phyloP scores from a whole-genome alignment of 2,329 filamentous ascomycete genomes.

The Aaosphaeria arxii region DNA sequence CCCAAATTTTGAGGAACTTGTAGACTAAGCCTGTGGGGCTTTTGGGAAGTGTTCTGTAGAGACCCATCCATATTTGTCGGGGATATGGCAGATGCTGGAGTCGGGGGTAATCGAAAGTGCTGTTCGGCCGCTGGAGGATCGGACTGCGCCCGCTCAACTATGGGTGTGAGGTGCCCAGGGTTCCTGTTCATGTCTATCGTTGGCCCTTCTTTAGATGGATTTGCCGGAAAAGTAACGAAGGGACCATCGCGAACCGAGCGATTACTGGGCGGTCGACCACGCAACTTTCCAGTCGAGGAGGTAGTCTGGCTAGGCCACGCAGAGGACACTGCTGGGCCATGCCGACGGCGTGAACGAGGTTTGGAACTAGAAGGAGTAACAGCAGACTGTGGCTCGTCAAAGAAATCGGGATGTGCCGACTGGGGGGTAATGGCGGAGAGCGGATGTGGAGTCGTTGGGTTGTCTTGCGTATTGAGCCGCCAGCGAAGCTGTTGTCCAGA shows the following conservation, averaged over 20 bases:
- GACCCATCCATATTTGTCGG: slow-evolving; percentile 21
- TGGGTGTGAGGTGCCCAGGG: slow-evolving; percentile 41
- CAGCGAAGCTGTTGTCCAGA: slow-evolving; percentile 45
- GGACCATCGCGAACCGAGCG: slow-evolving; percentile 64
- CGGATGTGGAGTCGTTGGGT: slow-evolving; percentile 68
- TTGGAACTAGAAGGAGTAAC: slow-evolving; percentile 59
- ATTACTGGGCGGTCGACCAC: slow-evolving; percentile 77
- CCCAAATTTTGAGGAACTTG: slow-evolving; percentile 62
- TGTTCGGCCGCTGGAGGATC: slow-evolving; percentile 35
- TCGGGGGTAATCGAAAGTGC: slow-evolving; percentile 38
- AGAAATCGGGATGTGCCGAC: slow-evolving; percentile 47
- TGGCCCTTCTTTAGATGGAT: slow-evolving; percentile 50
- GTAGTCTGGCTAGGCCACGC: slow-evolving; percentile 74
- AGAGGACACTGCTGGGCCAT: slow-evolving; percentile 85
- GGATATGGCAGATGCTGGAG: slow-evolving; percentile 36
- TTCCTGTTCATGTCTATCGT: slow-evolving; percentile 45
- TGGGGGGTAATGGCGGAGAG: slow-evolving; percentile 74
- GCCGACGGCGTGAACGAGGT: slow-evolving; percentile 59
- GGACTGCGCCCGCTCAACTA: slow-evolving; percentile 42
- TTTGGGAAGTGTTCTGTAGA: slow-evolving; percentile 21
- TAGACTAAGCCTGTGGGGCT: slow-evolving; percentile 55
- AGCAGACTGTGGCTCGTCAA: slow-evolving; percentile 68
- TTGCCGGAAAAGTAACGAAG: slow-evolving; percentile 67
- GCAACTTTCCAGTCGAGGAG: slow-evolving; percentile 64
- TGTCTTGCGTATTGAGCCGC: slow-evolving; percentile 56